Percentiles rank a stretch among this genome's conserved stretches.
Conservation (phyloP, 2,329 filamentous ascomycete species). For the Geosmithia flava region DNA sequence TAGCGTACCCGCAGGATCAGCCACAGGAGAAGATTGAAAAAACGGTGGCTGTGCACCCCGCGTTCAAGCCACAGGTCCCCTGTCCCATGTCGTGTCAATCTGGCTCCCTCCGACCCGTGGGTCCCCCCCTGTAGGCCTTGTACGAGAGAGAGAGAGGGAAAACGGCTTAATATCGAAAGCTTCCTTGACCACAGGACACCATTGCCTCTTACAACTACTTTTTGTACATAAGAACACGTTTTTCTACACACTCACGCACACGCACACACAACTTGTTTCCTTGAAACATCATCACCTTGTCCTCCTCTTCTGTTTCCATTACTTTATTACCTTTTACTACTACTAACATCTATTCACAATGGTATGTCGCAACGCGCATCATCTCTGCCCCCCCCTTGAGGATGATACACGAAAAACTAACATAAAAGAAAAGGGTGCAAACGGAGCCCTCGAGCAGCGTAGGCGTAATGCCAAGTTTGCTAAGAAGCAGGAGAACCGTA, state of each 20-base stretch:
- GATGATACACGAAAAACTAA: no score
- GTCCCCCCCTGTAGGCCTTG: neutral
- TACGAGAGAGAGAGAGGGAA: neutral
- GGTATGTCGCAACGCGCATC: neutral
- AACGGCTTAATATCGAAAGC: neutral
- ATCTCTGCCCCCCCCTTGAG: neutral
- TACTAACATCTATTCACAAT: neutral
- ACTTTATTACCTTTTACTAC: no score
- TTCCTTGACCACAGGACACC: neutral
- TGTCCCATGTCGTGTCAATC: neutral
- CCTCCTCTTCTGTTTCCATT: neutral
- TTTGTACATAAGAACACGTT: no score
- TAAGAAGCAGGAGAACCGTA: conserved; percentile 58
- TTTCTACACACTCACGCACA: no score
- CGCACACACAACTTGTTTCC: no score
- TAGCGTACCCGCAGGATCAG: no score
- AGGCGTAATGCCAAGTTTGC: conserved; percentile 70
- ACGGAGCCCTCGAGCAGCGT: conserved; percentile 64
- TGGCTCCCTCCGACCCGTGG: neutral
- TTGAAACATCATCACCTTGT: neutral
- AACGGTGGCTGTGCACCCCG: conserved; percentile 4
- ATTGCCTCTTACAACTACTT: neutral
- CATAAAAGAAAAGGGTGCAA: neutral
- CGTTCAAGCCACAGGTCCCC: conserved; percentile 1
- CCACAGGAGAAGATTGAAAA: neutral